Evolutionary conservation across 2,329 filamentous ascomycete genomes (phyloP).

Genomic region (Fusarium denticulatum): DNA sequence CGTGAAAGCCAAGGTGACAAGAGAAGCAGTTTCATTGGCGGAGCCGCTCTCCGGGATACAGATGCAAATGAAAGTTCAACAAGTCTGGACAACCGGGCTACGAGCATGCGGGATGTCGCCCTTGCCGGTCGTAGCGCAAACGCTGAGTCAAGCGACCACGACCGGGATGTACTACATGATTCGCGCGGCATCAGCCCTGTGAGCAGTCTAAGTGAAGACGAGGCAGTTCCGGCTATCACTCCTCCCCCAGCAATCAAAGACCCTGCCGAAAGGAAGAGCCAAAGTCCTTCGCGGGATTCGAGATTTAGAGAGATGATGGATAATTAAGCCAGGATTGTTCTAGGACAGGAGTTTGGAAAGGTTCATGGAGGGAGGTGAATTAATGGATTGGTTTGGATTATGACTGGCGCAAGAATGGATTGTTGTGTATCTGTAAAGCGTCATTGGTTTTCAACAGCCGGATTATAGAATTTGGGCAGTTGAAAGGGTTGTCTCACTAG

Average conservation of each 20-base stretch:
- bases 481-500: neutral
- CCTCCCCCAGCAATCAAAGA: conserved; percentile 53
- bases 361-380: neutral
- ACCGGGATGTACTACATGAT: conserved; percentile 36
- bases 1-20: conserved; percentile 51
- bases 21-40: conserved; percentile 60
- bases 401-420: neutral
- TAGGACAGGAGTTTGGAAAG: neutral
- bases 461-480: neutral
- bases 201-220: conserved; percentile 46
- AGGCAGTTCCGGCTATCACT: conserved; percentile 44
- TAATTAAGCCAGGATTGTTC: conserved; percentile 28
- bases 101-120: conserved; percentile 59
- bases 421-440: neutral
- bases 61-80: conserved; percentile 57
- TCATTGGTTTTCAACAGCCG: neutral
- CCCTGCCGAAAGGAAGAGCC: conserved; percentile 50
- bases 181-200: conserved; percentile 52
- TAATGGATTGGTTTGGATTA: neutral
- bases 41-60: conserved; percentile 57
- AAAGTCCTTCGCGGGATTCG: conserved; percentile 66
- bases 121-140: conserved; percentile 52
- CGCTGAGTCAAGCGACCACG: conserved; percentile 33
- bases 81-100: conserved; percentile 54
- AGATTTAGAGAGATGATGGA: conserved; percentile 68